Evolutionary conservation across 169 alveolate species (phyloP), one percentile per base, ranked within the genome.

Genomic region (Plasmodium gallinaceum): DNA sequence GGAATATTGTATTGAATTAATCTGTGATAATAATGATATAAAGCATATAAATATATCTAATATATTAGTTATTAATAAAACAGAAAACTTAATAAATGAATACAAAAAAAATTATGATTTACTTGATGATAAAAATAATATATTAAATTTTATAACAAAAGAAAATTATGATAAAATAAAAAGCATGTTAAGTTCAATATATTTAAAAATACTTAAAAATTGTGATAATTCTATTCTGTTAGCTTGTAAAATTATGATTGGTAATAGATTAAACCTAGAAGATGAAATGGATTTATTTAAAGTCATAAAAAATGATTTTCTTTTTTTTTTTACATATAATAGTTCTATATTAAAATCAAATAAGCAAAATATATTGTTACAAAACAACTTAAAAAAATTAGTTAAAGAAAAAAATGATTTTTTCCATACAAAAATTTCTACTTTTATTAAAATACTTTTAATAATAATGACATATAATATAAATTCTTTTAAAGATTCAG

Each of bases 161-260:
- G 46, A 80, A 22, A 16, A 52, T 1, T 80, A 61, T 20, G 46
- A 7, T 16, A 26, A 16, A 5, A 16, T 80, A 18, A 80, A 52
- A 80, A 66, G 10, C 2, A 24, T 24, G 24, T 18, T 80, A 45
- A 80, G 90, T 14, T 20, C 22, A 5, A 80, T 80, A 16, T 80
- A 68, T 61, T 54, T 80, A 32, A 80, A 80, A 39, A 42, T 80
- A 16, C 43, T 80, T 18, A 52, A 10, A 0, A 54, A 18, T 32
- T 80, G 90, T 54, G 62, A 66, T n/a, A 80, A 52, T 18, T 80
- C 72, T 37, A 80, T 80, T 32, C 10, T 80, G 5, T 16, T 80
- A 9, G 66, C 37, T 5, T 80, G 90, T 46, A 80, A 80, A 80
- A 80, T 80, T 1, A 43, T 80, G 0, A 80, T 80, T 37, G 90